phyloP scores from a whole-genome alignment of 2,329 filamentous ascomycete species.

The Microdochium trichocladiopsis region DNA sequence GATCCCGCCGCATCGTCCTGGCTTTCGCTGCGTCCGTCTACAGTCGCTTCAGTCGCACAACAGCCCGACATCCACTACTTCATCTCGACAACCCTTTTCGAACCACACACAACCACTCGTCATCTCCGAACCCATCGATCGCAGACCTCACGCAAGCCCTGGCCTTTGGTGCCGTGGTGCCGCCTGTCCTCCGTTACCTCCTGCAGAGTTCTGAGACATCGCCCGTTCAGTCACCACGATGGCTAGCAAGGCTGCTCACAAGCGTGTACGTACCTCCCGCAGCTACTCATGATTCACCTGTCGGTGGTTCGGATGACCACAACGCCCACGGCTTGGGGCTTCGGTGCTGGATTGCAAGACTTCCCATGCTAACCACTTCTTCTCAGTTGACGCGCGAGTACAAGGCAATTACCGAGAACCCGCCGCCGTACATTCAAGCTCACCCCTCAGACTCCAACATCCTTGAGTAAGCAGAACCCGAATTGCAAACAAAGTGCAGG shows the following conservation, averaged over 20 bases:
- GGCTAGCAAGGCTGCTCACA: slow-evolving; percentile 67
- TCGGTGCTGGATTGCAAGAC: too few relatives aligned
- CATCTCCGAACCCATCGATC: too few relatives aligned
- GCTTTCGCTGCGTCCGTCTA: not conserved
- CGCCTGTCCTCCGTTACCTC: too few relatives aligned
- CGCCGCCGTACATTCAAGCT: slow-evolving; percentile 81
- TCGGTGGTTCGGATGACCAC: not conserved
- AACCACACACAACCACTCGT: too few relatives aligned
- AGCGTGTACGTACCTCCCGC: slow-evolving; percentile 47
- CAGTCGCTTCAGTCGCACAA: too few relatives aligned
- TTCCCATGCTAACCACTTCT: slow-evolving; percentile 14
- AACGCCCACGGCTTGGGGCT: too few relatives aligned
- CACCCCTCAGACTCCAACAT: slow-evolving; percentile 90
- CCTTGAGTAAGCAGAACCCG: slow-evolving; percentile 57
- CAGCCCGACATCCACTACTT: too few relatives aligned
- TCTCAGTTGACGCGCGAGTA: slow-evolving; percentile 53
- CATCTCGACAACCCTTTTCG: too few relatives aligned
- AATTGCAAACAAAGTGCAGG: not conserved
- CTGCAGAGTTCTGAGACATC: too few relatives aligned
- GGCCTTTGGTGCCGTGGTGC: too few relatives aligned
- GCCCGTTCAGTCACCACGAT: slow-evolving; percentile 30
- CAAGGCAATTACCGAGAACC: slow-evolving; percentile 61
- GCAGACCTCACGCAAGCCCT: too few relatives aligned
- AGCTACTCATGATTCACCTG: not conserved
- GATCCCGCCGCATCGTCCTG: not conserved